Base-by-base conservation (phyloP, 805 yeast genomes). In the Wickerhamiella alocasiicola region DNA sequence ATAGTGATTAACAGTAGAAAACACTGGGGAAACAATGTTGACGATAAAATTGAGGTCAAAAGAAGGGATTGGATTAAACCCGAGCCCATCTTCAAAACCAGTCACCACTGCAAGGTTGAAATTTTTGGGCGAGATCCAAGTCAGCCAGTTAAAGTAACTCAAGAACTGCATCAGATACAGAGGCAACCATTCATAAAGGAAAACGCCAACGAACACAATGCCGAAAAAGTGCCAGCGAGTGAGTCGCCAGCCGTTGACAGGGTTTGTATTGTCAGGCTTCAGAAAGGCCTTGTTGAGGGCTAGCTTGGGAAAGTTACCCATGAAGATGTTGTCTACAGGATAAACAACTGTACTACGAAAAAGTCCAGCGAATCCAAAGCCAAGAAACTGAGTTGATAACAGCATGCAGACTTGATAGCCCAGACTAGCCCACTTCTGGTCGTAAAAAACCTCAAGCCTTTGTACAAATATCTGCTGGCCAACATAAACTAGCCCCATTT, bases 131-230 rank as follows among this genome's bases (percentile, higher is more conserved):
- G 48, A 63, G 34, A 72, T 72, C 79, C 79, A 74, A 18, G 60
- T 66, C 52, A 72, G 66, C 81, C 81, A 75, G 52, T 67, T 72
- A 58, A 81, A 81, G 48, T 66, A 67, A 2, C 76, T 67, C 39
- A 80, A 65, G 2, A 77, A 83, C 16, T 65, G 62, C 60, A 77
- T 77, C 19, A 81, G 61, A 54, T 65, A 78, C 36, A 74, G 78
- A 5, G 88, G 85, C 48, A 79, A 60, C 77, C 81, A 78, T 53
- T 71, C 72, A 69, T 77, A 78, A 5, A 65, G 45, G 50, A 76
- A 76, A 33, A 68, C 60, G 17, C 56, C 57, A 11, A 49, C 43
- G 42, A 72, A 63, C 1, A 63, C 64, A 30, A 61, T 42, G 17
- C 64, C 53, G 57, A 77, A 76, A 50, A 73, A 70, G 44, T 55